Base-by-base conservation (phyloP, 1,284 basidiomycete genomes). In the Ganoderma sinense region DNA sequence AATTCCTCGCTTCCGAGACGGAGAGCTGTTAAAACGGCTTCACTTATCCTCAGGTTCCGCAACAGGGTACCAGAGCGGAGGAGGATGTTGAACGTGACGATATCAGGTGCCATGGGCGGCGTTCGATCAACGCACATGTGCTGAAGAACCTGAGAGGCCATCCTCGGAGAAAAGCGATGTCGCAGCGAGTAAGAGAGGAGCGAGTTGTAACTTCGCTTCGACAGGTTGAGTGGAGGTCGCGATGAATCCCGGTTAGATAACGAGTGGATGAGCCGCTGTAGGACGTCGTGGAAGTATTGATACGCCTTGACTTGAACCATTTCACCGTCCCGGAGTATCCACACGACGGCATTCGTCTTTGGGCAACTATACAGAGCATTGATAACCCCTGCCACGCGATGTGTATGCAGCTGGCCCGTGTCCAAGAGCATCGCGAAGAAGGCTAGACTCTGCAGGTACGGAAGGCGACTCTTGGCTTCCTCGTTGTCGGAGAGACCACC, bases 151-250 rank as follows among this genome's bases (percentile, higher is more conserved):
- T 76, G 71, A 7, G 83, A 77, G 0, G 87, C 90, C 31, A 87
- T 79, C 0, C 73, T 67, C 11, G 85, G 80, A 2, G 89, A 89
- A 40, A 85, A 79, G n/a, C 86, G 86, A 71, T 91, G 84, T 1
- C 86, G 86, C 43, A 94, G 82, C 1, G 89, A 80, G 78, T 93
- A 94, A 69, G 89, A 84, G 2, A 94, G 74, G 33, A 94, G 85
- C 0, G 88, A 74, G 76, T 93, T 91, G 79, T 89, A 92, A 0
- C 87, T 80, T 20, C 81, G 78, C 3, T 82, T 69, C 67, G 85
- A 82, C 16, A 91, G 75, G 0, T 78, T 78, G 5, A 82, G 84
- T 53, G 69, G 68, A 53, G 62, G 4, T 29, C 39, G 59, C 16
- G 59, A 26, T 26, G 59, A 13, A 41, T 66, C 26, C 65, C 56